A percentile compares a stretch with the other conserved stretches of the same genome.
Evolutionary conservation across 2,329 filamentous ascomycete genomes (phyloP).

Genomic region (Davidsoniella eucalypti): DNA sequence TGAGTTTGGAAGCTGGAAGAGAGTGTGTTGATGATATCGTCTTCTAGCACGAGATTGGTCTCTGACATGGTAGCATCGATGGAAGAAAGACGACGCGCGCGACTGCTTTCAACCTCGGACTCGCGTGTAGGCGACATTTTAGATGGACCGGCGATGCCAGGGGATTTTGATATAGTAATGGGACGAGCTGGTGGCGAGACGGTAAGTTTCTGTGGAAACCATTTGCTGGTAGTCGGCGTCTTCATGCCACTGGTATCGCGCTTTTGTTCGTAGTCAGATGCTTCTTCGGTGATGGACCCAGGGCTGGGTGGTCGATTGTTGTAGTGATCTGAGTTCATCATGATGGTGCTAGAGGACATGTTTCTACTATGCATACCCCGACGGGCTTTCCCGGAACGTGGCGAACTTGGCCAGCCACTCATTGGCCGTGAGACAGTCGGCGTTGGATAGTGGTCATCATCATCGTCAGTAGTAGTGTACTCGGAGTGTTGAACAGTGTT

Average conservation of each 20-base stretch:
- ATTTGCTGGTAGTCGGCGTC: slow-evolving; percentile 23
- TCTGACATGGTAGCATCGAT: slow-evolving; percentile 60
- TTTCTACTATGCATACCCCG: slow-evolving; percentile 49
- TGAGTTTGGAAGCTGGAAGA: slow-evolving; percentile 69
- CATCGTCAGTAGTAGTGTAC: slow-evolving; percentile 17
- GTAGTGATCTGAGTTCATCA: slow-evolving; percentile 55
- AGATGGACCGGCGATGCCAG: slow-evolving; percentile 15
- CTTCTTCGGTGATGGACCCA: slow-evolving; percentile 10
- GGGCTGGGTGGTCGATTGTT: slow-evolving; percentile 15
- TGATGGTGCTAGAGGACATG: slow-evolving; percentile 64
- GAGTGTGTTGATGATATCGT: slow-evolving; percentile 44
- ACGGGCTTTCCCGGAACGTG: slow-evolving; percentile 19
- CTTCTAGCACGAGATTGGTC: slow-evolving; percentile 43
- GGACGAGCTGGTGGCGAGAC: slow-evolving; percentile 36
- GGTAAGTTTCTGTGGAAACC: slow-evolving; percentile 32
- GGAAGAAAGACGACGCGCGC: slow-evolving; percentile 36
- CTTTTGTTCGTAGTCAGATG: slow-evolving; percentile 8
- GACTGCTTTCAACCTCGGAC: slow-evolving; percentile 13
- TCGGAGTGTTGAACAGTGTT: background rate
- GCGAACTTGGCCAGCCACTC: slow-evolving; percentile 19
- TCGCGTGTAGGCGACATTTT: background rate
- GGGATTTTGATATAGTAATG: slow-evolving; percentile 26
- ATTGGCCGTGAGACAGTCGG: slow-evolving; percentile 28
- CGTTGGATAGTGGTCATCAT: slow-evolving; percentile 40
- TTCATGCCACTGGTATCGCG: slow-evolving; percentile 21